A percentile compares a stretch with the other conserved stretches of the same genome.
Conservation (phyloP, 2,329 filamentous ascomycete species). For the Ceratocystis destructans region DNA sequence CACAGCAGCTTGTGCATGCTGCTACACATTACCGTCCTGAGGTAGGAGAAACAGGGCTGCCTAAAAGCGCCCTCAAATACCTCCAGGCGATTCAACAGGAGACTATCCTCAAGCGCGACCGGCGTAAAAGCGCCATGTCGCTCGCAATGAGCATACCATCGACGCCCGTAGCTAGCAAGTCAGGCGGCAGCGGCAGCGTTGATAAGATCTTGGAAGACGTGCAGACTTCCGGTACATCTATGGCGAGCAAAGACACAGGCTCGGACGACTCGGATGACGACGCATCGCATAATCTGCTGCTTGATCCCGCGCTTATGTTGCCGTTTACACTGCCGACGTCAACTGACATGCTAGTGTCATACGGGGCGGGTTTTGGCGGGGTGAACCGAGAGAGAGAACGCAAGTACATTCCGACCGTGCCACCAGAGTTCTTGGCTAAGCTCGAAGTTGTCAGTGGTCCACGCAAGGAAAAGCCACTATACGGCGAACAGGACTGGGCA, state of each 20-base stretch:
- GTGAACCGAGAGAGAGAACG: slow-evolving; percentile 80
- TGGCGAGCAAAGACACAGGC: slow-evolving; percentile 20
- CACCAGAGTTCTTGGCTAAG: slow-evolving; percentile 81
- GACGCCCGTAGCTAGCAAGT: slow-evolving; percentile 31
- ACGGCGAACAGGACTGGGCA: slow-evolving; percentile 52
- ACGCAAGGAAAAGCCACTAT: slow-evolving; percentile 39
- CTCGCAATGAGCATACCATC: slow-evolving; percentile 32
- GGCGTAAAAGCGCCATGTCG: slow-evolving; percentile 35
- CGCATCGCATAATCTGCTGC: slow-evolving; percentile 57
- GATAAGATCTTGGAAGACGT: slow-evolving; percentile 25
- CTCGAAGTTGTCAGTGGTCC: slow-evolving; percentile 48
- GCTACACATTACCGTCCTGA: slow-evolving; percentile 89
- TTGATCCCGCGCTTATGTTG: slow-evolving; percentile 83
- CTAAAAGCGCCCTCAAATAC: slow-evolving; percentile 79
- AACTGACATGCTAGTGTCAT: slow-evolving; percentile 93
- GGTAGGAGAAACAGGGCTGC: slow-evolving; percentile 83
- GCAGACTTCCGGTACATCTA: slow-evolving; percentile 17
- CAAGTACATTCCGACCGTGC: slow-evolving; percentile 92
- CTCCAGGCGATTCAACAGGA: slow-evolving; percentile 69
- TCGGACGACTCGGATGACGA: slow-evolving; percentile 39
- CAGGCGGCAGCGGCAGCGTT: slow-evolving; percentile 24
- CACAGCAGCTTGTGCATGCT: slow-evolving; percentile 80
- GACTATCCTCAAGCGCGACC: slow-evolving; percentile 44
- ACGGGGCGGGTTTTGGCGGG: slow-evolving; percentile 87
- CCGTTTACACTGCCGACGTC: slow-evolving; percentile 92